A percentile compares a stretch with the other conserved stretches of the same genome.
phyloP scores from a whole-genome alignment of 2,329 filamentous ascomycete genomes.

The Knoxdaviesia proteae region DNA sequence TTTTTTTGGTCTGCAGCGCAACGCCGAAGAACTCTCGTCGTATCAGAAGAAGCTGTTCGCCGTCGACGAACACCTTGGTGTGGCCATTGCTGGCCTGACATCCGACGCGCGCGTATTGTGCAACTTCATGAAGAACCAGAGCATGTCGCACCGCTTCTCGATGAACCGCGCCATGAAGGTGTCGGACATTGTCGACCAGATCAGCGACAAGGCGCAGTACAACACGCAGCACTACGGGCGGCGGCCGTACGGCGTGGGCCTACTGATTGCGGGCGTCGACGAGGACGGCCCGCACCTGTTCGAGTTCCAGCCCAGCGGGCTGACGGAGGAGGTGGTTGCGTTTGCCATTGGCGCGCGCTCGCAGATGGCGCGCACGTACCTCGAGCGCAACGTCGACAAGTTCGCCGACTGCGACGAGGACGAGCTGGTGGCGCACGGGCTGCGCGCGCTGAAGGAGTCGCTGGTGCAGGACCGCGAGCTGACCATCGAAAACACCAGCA shows the following conservation, averaged over 20 bases:
- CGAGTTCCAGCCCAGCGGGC: slow-evolving; percentile 90
- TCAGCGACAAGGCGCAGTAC: slow-evolving; percentile 88
- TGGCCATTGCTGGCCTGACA: slow-evolving; percentile 89
- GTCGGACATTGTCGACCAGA: slow-evolving; percentile 72
- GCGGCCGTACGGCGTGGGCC: slow-evolving; percentile 74
- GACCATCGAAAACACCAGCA: slow-evolving; percentile 88
- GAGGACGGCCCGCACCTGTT: slow-evolving; percentile 88
- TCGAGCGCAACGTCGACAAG: slow-evolving; percentile 75
- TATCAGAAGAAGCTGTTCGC: slow-evolving; percentile 99
- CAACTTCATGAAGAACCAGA: slow-evolving; percentile 99
- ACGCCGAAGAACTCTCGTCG: slow-evolving; percentile 96
- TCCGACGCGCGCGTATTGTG: slow-evolving; percentile 96
- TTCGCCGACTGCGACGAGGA: slow-evolving; percentile 62
- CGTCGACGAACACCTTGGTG: slow-evolving; percentile 85
- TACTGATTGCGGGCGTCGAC: slow-evolving; percentile 80
- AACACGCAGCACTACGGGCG: slow-evolving; percentile 95
- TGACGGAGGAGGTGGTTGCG: slow-evolving; percentile 93
- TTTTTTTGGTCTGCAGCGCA: slow-evolving; percentile 39
- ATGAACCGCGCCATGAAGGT: slow-evolving; percentile 88
- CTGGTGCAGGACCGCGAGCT: slow-evolving; percentile 93
- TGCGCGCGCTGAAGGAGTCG: slow-evolving; percentile 84
- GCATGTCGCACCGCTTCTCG: slow-evolving; percentile 81
- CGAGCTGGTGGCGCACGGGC: slow-evolving; percentile 74
- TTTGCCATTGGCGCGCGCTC: slow-evolving; percentile 90
- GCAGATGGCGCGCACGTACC: slow-evolving; percentile 94